phyloP scores from a whole-genome alignment of 179 eudicot species.

The Silene coronaria region DNA sequence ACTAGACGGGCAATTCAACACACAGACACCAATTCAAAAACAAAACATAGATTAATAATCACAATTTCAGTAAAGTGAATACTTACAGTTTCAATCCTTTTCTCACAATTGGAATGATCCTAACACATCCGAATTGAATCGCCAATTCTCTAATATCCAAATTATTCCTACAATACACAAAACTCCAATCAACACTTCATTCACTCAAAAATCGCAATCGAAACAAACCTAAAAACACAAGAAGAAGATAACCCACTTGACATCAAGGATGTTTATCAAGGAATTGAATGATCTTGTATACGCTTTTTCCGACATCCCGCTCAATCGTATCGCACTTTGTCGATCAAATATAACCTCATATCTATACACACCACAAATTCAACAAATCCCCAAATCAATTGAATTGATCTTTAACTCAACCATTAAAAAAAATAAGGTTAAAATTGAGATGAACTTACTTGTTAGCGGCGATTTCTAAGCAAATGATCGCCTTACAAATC shows the following conservation, averaged over 20 bases:
- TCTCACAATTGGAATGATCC: constrained; percentile 77
- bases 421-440: background rate
- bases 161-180: constrained; percentile 47
- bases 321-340: constrained; percentile 51
- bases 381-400: constrained; percentile 3
- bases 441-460: constrained; percentile 33
- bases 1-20: constrained; percentile 12
- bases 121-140: constrained; percentile 80
- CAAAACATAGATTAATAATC: background rate
- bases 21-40: background rate
- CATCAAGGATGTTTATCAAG: constrained; percentile 76
- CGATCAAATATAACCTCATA: constrained; percentile 69
- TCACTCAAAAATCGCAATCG: background rate
- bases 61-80: background rate
- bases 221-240: constrained; percentile 1
- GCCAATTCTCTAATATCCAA: constrained; percentile 84
- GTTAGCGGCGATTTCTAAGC: constrained; percentile 77
- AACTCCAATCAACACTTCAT: background rate
- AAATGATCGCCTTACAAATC: constrained; percentile 83
- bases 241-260: constrained; percentile 50
- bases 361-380: constrained; percentile 34
- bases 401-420: background rate
- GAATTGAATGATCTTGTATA: constrained; percentile 72
- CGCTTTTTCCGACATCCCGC: constrained; percentile 92
- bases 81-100: constrained; percentile 77